phyloP scores from a whole-genome alignment of 805 yeast species.

The Saccharomycopsis babjevae region DNA sequence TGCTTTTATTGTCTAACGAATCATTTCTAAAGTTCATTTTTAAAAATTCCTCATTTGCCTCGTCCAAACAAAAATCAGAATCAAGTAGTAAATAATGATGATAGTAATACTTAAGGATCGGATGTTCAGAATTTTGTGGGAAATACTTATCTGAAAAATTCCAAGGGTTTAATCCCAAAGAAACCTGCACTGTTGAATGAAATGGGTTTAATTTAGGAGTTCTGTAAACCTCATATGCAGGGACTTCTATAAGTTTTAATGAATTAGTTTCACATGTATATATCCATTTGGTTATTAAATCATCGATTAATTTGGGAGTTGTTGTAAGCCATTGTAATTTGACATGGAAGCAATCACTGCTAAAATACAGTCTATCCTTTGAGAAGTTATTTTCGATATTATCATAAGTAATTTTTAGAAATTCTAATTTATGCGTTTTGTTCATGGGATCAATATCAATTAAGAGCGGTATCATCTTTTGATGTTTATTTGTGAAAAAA shows the following conservation, averaged over 20 bases:
- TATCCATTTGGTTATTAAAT: constrained; percentile 65
- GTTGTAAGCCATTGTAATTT: constrained; percentile 89
- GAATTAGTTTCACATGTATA: constrained; percentile 82
- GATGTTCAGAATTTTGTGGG: constrained; percentile 30
- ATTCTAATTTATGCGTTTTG: constrained; percentile 68
- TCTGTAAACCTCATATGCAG: constrained; percentile 31
- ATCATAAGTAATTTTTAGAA: constrained; percentile 79
- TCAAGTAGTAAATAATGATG: constrained; percentile 63
- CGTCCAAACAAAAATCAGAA: constrained; percentile 73
- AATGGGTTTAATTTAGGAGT: constrained; percentile 76
- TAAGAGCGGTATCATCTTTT: constrained; percentile 55
- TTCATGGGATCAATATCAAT: constrained; percentile 67
- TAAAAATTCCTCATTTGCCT: constrained; percentile 39
- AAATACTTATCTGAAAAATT: constrained; percentile 16
- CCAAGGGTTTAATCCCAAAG: constrained; percentile 66
- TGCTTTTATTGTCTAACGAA: neutral
- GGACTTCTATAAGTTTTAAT: constrained; percentile 30
- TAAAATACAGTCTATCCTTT: constrained; percentile 28
- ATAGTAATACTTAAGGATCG: constrained; percentile 50
- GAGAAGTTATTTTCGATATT: constrained; percentile 62
- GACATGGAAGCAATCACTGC: constrained; percentile 68
- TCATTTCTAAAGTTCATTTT: neutral
- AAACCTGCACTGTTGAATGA: constrained; percentile 69
- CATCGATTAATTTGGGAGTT: constrained; percentile 77
- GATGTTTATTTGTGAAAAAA: neutral